Conservation (phyloP, 2,329 filamentous ascomycete genomes). For the Fusarium sp. region DNA sequence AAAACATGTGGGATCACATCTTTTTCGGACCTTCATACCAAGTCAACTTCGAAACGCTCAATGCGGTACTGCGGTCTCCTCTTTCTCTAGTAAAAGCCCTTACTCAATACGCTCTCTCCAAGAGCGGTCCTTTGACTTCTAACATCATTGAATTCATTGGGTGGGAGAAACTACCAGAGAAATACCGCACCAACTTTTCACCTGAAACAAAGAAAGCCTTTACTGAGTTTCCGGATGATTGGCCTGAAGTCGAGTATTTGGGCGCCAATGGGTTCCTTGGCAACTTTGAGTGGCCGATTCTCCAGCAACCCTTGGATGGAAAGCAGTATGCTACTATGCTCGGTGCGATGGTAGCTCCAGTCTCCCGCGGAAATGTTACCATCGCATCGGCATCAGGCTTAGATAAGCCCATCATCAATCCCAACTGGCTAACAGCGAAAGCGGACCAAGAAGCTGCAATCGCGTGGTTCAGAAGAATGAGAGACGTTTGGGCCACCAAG, state of each 20-base stretch:
- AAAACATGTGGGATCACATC: slow-evolving; percentile 1
- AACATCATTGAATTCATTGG: slow-evolving; percentile 1
- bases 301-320: slow-evolving; percentile 26
- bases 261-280: too few species aligned
- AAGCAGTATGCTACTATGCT: slow-evolving; percentile 41
- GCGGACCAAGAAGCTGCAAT: slow-evolving; percentile 60
- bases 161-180: slow-evolving; percentile 3
- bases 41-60: background rate
- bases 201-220: slow-evolving; percentile 28
- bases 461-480: too few species aligned
- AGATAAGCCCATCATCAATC: slow-evolving; percentile 60
- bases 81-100: slow-evolving; percentile 2
- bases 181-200: background rate
- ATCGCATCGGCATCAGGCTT: slow-evolving; percentile 53
- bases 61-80: background rate
- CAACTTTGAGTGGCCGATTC: background rate
- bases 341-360: slow-evolving; percentile 55
- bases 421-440: slow-evolving; percentile 61
- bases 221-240: slow-evolving; percentile 49
- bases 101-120: background rate
- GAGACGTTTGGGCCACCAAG: too few species aligned
- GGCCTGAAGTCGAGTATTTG: slow-evolving; percentile 54
- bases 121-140: slow-evolving; percentile 5
- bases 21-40: slow-evolving; percentile 4
- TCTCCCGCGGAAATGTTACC: slow-evolving; percentile 62